Base-by-base conservation (phyloP, 225 moss, liverwort and hornwort species). In the Polytrichum formosum region DNA sequence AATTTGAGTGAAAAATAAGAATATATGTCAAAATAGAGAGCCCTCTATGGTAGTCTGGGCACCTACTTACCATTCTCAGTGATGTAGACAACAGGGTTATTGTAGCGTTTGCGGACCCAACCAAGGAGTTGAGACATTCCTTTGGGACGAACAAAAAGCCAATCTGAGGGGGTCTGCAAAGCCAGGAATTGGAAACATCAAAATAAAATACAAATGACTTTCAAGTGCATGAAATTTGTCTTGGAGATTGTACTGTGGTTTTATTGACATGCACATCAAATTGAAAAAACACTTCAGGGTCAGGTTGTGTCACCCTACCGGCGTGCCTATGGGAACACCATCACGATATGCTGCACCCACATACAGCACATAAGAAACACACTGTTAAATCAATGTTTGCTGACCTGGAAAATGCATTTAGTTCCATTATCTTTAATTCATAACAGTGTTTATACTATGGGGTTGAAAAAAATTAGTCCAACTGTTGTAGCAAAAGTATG, bases 71-170 rank as follows among this genome's bases (percentile, higher is more conserved):
- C 91, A 65, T 95, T 95, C 70, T 95, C 92, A 0, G 84, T 90
- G 23, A 95, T 18, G 5, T 80, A 88, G 1, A 92, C 2, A 7
- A 76, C 72, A 0, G 95, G 95, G 1, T 72, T 78, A 65, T 82
- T 75, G 65, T 95, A 95, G 0, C 88, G 78, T 19, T 86, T 31
- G 18, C 81, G 76, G 0, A 74, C 54, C 86, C 92, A 90, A 10
- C 56, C 54, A 56, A 95, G 61, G 5, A 90, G 28, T 6, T 78
- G 88, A 4, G 76, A 79, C 73, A 95, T 67, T 4, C 92, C 92
- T 18, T 79, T 63, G 0, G 95, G 91, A 37, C 70, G 77, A 5
- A 93, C 75, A 68, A 63, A 83, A 6, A 95, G 72, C 95, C 95
- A 91, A 5, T 53, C 1, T 0, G 91, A 86, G 0, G 74, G 70